Percentiles rank a stretch among this genome's conserved stretches.
These are phyloP conservation scores for Trametes pubescens DNA, from an alignment of 1,284 basidiomycete genomes.

Conservation along the genomic window DNA sequence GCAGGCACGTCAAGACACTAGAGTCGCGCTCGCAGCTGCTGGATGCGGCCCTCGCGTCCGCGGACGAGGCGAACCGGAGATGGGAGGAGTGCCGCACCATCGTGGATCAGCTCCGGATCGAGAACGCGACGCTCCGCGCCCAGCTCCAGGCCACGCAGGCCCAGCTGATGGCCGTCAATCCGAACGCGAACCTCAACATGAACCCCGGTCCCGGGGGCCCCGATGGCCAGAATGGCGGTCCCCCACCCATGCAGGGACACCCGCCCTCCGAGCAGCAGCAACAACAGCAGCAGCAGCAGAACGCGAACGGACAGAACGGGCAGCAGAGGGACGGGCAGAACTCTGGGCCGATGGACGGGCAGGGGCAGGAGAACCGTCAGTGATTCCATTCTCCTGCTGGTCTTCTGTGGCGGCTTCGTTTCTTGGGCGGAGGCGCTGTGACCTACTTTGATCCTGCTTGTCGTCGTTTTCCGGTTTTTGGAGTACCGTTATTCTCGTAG, in stretches of 20 bases:
- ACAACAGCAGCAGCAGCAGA: constrained; percentile 11
- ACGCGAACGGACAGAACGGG: constrained; percentile 7
- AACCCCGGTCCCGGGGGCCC: constrained; percentile 8
- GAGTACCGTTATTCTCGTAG: constrained; percentile 22
- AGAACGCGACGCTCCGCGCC: constrained; percentile 71
- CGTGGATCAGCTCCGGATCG: constrained; percentile 82
- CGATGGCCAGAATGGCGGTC: constrained; percentile 23
- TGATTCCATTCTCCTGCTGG: constrained; percentile 5
- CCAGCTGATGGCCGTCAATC: constrained; percentile 42
- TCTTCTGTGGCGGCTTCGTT: neutral
- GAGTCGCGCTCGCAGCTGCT: constrained; percentile 83
- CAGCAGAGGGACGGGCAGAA: constrained; percentile 17
- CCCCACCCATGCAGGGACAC: constrained; percentile 15
- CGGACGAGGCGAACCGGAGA: constrained; percentile 84
- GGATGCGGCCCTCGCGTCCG: constrained; percentile 81
- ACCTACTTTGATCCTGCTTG: neutral
- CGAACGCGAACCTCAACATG: constrained; percentile 24
- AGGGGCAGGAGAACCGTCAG: constrained; percentile 18
- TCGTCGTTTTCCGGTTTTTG: constrained; percentile 6
- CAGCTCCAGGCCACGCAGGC: constrained; percentile 43
- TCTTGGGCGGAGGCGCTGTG: constrained; percentile 1
- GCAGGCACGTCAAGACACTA: constrained; percentile 82
- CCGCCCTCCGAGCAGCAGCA: constrained; percentile 15
- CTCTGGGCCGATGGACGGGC: constrained; percentile 13
- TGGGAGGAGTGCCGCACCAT: constrained; percentile 87